Percentiles rank a stretch among this genome's conserved stretches.
These are phyloP conservation scores for Rhizomucor miehei DNA, from an alignment of 371 early-diverging fungal species.

Conservation along the genomic window DNA sequence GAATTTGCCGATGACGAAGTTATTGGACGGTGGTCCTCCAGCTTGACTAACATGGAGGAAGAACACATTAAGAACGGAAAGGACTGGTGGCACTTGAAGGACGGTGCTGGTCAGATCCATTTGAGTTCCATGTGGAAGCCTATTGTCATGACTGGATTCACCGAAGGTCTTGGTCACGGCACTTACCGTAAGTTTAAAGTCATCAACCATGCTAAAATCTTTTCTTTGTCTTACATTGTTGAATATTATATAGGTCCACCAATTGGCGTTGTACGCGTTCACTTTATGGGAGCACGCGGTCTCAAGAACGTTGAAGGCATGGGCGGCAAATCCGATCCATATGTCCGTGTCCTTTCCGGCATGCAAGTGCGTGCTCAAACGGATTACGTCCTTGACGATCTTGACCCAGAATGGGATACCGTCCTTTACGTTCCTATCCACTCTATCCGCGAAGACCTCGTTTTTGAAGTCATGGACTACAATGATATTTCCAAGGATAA, in stretches of 20 bases:
- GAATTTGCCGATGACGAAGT: constrained; percentile 27
- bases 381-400: constrained; percentile 61
- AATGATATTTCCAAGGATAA: constrained; percentile 70
- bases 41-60: constrained; percentile 26
- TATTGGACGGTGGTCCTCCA: constrained; percentile 31
- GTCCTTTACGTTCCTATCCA: constrained; percentile 69
- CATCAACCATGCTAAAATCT: too few relatives aligned
- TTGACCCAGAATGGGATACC: constrained; percentile 89
- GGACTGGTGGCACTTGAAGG: constrained; percentile 54
- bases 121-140: constrained; percentile 57
- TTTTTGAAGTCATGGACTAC: constrained; percentile 79
- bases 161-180: constrained; percentile 37
- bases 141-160: constrained; percentile 48
- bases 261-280: constrained; percentile 84
- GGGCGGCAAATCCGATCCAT: constrained; percentile 86
- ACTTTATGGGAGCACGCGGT: constrained; percentile 67
- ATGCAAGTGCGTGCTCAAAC: constrained; percentile 62
- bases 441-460: constrained; percentile 64
- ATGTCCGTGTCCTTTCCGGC: constrained; percentile 66
- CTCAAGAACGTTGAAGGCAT: constrained; percentile 73
- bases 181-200: constrained; percentile 25
- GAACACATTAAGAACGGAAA: constrained; percentile 32
- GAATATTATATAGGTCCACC: constrained; percentile 39
- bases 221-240: neutral
- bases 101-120: constrained; percentile 49